phyloP scores from a whole-genome alignment of 2,329 filamentous ascomycete species.

The Dactylella cylindrospora region DNA sequence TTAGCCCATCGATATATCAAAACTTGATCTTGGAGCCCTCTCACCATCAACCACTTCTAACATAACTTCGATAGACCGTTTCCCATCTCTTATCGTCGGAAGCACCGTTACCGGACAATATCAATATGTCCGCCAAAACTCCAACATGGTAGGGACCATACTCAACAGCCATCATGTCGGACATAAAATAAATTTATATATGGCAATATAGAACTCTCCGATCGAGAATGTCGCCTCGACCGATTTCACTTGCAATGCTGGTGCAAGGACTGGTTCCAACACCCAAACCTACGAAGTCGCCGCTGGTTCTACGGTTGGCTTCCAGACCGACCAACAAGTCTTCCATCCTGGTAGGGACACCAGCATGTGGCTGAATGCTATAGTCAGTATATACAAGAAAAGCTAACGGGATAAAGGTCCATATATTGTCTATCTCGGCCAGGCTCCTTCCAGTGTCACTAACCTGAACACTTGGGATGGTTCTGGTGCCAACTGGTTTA shows the following conservation, averaged over 20 bases:
- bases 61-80: conserved; percentile 26
- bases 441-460: conserved; percentile 48
- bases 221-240: conserved; percentile 52
- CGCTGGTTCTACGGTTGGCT: conserved; percentile 51
- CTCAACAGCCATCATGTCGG: background rate
- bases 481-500: conserved; percentile 52
- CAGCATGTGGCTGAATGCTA: background rate
- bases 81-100: conserved; percentile 54
- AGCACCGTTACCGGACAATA: conserved; percentile 49
- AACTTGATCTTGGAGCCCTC: conserved; percentile 25
- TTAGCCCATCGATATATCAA: conserved; percentile 20
- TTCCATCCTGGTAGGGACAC: conserved; percentile 53
- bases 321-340: conserved; percentile 45
- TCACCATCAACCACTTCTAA: background rate
- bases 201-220: conserved; percentile 52
- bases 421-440: conserved; percentile 55
- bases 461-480: conserved; percentile 49
- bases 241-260: conserved; percentile 48
- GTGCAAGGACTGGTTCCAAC: conserved; percentile 46
- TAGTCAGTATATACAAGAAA: background rate
- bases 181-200: background rate
- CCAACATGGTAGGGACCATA: conserved; percentile 27
- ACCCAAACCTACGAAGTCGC: conserved; percentile 53
- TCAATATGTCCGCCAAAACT: conserved; percentile 47
- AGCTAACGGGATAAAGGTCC: conserved; percentile 47